These are phyloP conservation scores for Bolboschoenoplectus hybrid DNA, from an alignment of 202 grass and related monocot species.

Conservation along the genomic window DNA sequence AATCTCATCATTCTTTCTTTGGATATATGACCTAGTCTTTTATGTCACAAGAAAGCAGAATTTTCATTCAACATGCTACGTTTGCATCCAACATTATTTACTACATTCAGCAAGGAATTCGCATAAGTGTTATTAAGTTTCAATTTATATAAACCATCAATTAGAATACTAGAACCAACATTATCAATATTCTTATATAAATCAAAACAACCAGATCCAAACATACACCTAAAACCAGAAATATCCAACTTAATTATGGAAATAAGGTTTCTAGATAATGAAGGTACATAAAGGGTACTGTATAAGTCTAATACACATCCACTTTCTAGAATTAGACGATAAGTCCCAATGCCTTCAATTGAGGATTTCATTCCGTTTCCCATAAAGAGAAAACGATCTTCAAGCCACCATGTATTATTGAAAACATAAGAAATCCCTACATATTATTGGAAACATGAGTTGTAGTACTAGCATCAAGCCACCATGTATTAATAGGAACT, in stretches of 20 bases:
- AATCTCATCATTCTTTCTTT: constrained; percentile 1
- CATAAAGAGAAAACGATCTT: not conserved
- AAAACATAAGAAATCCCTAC: constrained; percentile 11
- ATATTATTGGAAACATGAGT: constrained; percentile 36
- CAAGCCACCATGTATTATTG: not conserved
- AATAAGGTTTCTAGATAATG: not conserved
- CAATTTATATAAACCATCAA: not conserved
- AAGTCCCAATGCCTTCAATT: not conserved
- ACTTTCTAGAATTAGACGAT: not conserved
- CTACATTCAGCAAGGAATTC: constrained; percentile 1
- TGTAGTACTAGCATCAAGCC: constrained; percentile 37
- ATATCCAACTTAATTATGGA: not conserved
- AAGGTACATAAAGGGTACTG: not conserved
- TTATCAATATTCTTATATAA: not conserved
- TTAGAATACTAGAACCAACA: not conserved
- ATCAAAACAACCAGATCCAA: not conserved
- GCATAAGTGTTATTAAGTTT: not conserved
- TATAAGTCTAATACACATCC: not conserved
- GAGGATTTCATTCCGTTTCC: not conserved
- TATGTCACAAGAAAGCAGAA: constrained; percentile 12
- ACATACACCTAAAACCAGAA: not conserved
- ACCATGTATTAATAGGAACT: constrained; percentile 34
- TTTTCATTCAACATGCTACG: not conserved
- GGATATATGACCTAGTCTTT: constrained; percentile 30
- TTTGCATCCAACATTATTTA: constrained; percentile 32